These are phyloP conservation scores for Alternaria sp. DNA, from an alignment of 2,329 filamentous ascomycete genomes.

Conservation along the genomic window DNA sequence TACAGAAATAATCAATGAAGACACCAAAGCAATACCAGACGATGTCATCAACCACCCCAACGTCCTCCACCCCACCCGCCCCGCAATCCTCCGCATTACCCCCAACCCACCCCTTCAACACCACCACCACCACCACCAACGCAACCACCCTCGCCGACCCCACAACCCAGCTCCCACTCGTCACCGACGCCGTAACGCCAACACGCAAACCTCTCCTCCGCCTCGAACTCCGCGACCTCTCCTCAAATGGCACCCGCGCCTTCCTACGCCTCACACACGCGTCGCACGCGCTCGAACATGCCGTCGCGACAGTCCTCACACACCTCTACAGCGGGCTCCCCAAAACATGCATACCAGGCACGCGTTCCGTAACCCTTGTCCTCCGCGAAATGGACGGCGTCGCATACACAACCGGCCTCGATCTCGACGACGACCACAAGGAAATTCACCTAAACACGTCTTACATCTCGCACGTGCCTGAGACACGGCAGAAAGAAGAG, in stretches of 20 bases:
- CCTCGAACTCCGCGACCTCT: conserved; percentile 57
- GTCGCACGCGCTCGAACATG: conserved; percentile 64
- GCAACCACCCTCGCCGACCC: neutral
- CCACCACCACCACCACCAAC: neutral
- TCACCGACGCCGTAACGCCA: conserved; percentile 28
- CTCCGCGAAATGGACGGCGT: conserved; percentile 81
- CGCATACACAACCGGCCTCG: conserved; percentile 83
- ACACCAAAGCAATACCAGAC: conserved; percentile 47
- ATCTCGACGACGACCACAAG: conserved; percentile 85
- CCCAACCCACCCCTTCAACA: conserved; percentile 20
- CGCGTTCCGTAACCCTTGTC: conserved; percentile 84
- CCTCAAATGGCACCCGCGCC: conserved; percentile 63
- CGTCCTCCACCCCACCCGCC: conserved; percentile 27
- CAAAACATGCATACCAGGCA: conserved; percentile 59
- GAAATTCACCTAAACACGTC: conserved; percentile 86
- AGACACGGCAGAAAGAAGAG: conserved; percentile 59
- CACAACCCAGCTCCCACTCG: neutral
- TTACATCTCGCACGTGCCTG: conserved; percentile 65
- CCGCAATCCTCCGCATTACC: conserved; percentile 39
- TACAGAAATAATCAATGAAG: conserved; percentile 10
- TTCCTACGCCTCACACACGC: conserved; percentile 74
- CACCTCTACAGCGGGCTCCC: conserved; percentile 66
- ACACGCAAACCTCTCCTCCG: conserved; percentile 53
- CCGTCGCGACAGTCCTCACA: conserved; percentile 71
- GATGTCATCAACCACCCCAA: conserved; percentile 30